These are phyloP conservation scores for Apophysomyces variabilis DNA, from an alignment of 371 early-diverging fungal genomes.

Conservation along the genomic window DNA sequence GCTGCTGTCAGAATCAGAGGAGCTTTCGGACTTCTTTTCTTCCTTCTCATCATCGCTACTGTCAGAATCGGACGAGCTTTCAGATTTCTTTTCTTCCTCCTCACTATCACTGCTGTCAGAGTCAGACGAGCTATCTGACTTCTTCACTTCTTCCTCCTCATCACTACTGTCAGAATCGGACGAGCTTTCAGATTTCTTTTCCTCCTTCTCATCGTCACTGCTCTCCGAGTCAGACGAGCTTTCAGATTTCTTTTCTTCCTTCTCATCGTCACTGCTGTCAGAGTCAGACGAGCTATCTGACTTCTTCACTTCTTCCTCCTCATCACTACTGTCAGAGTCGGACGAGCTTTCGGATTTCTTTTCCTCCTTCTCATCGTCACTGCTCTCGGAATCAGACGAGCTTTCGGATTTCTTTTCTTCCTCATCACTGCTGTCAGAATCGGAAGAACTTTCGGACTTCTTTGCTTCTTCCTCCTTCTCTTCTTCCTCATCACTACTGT, in stretches of 20 bases:
- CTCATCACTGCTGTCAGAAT: constrained; percentile 13
- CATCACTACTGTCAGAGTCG: constrained; percentile 24
- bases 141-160: constrained; percentile 18
- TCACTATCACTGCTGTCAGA: constrained; percentile 30
- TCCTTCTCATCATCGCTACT: constrained; percentile 24
- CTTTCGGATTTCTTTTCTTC: constrained; percentile 13
- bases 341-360: background rate
- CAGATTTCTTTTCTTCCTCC: constrained; percentile 21
- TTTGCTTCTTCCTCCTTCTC: background rate
- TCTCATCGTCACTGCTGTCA: constrained; percentile 27
- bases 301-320: background rate
- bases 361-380: background rate
- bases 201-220: constrained; percentile 11
- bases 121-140: constrained; percentile 13
- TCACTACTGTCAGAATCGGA: constrained; percentile 18
- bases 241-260: constrained; percentile 24
- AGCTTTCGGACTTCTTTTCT: constrained; percentile 21
- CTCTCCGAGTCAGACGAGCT: constrained; percentile 20
- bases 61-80: constrained; percentile 24
- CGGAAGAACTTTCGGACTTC: too few relatives aligned
- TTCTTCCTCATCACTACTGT: constrained; percentile 23
- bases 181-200: constrained; percentile 10
- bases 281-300: constrained; percentile 18
- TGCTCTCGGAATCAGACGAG: background rate
- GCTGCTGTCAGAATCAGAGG: constrained; percentile 18